Percentiles rank a stretch among this genome's conserved stretches.
phyloP scores from a whole-genome alignment of 257 asterid genomes.

The Ocimum tenuiflorum region DNA sequence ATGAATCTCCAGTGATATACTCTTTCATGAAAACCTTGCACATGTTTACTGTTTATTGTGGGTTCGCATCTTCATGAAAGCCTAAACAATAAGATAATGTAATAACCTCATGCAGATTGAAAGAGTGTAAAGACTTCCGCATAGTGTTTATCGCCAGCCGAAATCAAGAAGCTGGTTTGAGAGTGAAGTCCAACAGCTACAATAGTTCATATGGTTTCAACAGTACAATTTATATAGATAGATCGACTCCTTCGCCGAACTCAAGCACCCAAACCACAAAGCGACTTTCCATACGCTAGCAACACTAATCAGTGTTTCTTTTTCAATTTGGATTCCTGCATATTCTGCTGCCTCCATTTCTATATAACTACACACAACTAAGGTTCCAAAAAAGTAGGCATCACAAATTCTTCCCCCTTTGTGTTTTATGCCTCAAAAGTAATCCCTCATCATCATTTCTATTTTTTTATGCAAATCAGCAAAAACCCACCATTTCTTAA shows the following conservation, averaged over 20 bases:
- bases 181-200: not conserved
- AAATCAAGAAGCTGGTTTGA: too few relatives aligned
- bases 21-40: not conserved
- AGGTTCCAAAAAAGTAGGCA: slow-evolving; percentile 3
- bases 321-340: not conserved
- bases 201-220: not conserved
- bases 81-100: not conserved
- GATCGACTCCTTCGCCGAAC: not conserved
- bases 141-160: too few relatives aligned
- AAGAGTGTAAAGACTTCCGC: too few relatives aligned
- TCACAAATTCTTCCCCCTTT: not conserved
- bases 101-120: too few relatives aligned
- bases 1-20: not conserved
- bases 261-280: not conserved
- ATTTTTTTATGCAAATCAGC: not conserved
- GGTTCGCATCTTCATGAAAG: not conserved
- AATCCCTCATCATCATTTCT: not conserved
- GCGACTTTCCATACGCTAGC: not conserved
- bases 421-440: not conserved
- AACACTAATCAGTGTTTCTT: not conserved
- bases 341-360: not conserved
- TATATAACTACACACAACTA: not conserved
- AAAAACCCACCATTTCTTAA: not conserved
- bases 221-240: not conserved
- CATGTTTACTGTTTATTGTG: not conserved